These are phyloP conservation scores for Rhynchosporium secalis DNA, from an alignment of 2,329 filamentous ascomycete genomes.

Conservation along the genomic window DNA sequence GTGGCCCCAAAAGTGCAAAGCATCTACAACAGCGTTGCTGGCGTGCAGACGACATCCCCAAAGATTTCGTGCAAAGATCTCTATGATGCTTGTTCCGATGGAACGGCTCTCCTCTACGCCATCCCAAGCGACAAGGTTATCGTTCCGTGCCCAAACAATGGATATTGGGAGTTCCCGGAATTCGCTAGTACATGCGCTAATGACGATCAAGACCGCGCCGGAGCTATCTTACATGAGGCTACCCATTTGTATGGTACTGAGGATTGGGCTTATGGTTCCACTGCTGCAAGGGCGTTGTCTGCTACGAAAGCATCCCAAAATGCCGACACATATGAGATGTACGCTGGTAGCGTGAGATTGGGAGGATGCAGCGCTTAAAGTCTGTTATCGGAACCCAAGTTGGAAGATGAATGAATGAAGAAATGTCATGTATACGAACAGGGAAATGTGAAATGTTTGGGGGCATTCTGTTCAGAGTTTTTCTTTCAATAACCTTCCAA, in stretches of 20 bases:
- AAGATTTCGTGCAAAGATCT: slow-evolving; percentile 29
- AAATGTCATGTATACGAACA: too few relatives aligned
- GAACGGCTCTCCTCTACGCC: slow-evolving; percentile 30
- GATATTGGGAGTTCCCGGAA: slow-evolving; percentile 31
- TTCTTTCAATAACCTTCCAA: too few relatives aligned
- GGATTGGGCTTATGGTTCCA: slow-evolving; percentile 32
- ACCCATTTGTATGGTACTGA: slow-evolving; percentile 33
- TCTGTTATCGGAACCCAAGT: too few relatives aligned
- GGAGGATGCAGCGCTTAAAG: slow-evolving; percentile 25
- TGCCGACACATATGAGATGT: slow-evolving; percentile 36
- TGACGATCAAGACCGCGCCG: slow-evolving; percentile 32
- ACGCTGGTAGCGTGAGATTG: slow-evolving; percentile 31
- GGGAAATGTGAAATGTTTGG: too few relatives aligned
- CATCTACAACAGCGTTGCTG: slow-evolving; percentile 30
- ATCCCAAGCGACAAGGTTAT: slow-evolving; percentile 30
- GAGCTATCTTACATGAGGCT: slow-evolving; percentile 30
- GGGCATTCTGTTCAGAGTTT: too few relatives aligned
- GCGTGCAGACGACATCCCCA: slow-evolving; percentile 30
- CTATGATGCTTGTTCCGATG: slow-evolving; percentile 30
- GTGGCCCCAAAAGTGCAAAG: slow-evolving; percentile 25
- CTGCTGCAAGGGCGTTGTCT: slow-evolving; percentile 26
- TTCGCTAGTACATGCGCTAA: slow-evolving; percentile 25
- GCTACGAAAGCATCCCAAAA: slow-evolving; percentile 30
- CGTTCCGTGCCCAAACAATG: slow-evolving; percentile 32
- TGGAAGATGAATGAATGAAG: too few relatives aligned